Evolutionary conservation across 306 rosid species (phyloP).

Genomic region (Acmispon strigosus): DNA sequence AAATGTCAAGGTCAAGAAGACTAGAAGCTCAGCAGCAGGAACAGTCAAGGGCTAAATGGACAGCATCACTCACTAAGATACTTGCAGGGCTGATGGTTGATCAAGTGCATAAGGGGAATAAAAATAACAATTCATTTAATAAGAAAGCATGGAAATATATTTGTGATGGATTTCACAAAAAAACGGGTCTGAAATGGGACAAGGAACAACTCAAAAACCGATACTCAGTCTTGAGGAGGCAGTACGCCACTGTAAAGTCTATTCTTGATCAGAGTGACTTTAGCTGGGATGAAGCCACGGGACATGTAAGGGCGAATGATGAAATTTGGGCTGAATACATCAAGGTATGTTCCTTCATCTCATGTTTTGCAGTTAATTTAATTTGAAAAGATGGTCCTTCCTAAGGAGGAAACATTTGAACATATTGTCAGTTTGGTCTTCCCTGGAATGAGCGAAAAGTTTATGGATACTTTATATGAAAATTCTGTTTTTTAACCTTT

Average conservation of each 20-base stretch:
- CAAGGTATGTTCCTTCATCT: conserved; percentile 41
- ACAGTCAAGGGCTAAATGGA: conserved; percentile 70
- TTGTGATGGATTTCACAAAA: conserved; percentile 52
- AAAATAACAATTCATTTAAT: conserved; percentile 42
- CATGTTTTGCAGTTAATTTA: conserved; percentile 1
- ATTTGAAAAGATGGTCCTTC: not conserved
- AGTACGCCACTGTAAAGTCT: conserved; percentile 42
- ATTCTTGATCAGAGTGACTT: conserved; percentile 52
- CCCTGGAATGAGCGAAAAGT: not conserved
- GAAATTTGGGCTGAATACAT: conserved; percentile 56
- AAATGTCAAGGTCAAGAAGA: conserved; percentile 39
- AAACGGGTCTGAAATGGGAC: conserved; percentile 68
- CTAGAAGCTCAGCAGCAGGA: conserved; percentile 45
- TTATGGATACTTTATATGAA: conserved; percentile 1
- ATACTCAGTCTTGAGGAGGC: conserved; percentile 58
- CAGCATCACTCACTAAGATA: conserved; percentile 49
- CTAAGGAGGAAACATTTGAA: conserved; percentile 18
- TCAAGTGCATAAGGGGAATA: conserved; percentile 58
- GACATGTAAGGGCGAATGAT: conserved; percentile 45
- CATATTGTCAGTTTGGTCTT: not conserved
- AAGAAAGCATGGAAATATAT: conserved; percentile 66
- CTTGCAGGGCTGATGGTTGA: conserved; percentile 58
- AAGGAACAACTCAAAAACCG: conserved; percentile 77
- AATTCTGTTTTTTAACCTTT: not conserved
- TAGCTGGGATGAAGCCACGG: conserved; percentile 58